Evolutionary conservation across 345 rosid species (phyloP).

Genomic region (Leavenworthia alabamica): DNA sequence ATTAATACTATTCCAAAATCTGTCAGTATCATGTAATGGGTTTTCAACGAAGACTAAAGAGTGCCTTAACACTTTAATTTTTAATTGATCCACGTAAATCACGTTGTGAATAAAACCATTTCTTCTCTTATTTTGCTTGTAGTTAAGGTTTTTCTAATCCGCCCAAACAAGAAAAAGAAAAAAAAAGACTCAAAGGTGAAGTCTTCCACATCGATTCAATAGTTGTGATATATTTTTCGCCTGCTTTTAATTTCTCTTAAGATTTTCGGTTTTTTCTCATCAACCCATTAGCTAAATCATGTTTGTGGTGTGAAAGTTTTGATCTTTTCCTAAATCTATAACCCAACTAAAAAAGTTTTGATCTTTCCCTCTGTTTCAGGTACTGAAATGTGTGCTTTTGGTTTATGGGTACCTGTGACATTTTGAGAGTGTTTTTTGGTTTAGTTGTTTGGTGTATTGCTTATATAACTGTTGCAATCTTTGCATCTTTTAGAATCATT

Average conservation of each 20-base stretch:
- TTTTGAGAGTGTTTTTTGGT: constrained; percentile 47
- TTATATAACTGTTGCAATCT: constrained; percentile 57
- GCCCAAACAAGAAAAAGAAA: background rate
- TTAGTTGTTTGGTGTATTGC: constrained; percentile 82
- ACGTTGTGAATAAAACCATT: too few relatives aligned
- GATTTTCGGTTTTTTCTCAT: background rate
- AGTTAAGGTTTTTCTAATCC: background rate
- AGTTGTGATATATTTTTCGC: background rate
- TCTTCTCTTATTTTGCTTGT: background rate
- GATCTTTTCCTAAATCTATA: background rate
- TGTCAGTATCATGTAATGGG: too few relatives aligned
- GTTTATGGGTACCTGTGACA: constrained; percentile 53
- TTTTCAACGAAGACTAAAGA: too few relatives aligned
- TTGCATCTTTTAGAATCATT: constrained; percentile 57
- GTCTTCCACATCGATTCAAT: background rate
- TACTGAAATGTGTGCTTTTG: constrained; percentile 28
- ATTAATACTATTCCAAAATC: too few relatives aligned
- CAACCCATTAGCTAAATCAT: background rate
- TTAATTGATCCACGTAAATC: too few relatives aligned
- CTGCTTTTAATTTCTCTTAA: background rate
- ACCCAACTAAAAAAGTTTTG: background rate
- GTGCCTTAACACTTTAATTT: too few relatives aligned
- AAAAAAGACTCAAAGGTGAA: background rate
- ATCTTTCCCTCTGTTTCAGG: constrained; percentile 13
- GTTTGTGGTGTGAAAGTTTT: background rate